phyloP scores from a whole-genome alignment of 2,329 filamentous ascomycete genomes.

The Diaporthe amygdali region DNA sequence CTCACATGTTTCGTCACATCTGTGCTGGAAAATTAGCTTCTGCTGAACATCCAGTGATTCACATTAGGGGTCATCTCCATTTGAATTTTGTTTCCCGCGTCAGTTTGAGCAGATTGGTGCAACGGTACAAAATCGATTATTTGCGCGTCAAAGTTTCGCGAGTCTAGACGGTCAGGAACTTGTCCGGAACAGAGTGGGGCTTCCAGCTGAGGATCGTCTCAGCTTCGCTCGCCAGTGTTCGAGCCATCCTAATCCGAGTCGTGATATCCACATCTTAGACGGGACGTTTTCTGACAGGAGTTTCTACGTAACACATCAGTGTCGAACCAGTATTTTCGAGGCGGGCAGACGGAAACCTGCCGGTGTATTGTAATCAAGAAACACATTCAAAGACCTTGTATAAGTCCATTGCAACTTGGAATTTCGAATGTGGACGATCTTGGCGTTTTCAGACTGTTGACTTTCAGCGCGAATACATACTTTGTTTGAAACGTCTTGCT shows the following conservation, averaged over 20 bases:
- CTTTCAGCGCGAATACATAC: neutral
- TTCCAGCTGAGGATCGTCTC: neutral
- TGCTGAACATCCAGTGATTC: too few species aligned
- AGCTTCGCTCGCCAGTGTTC: neutral
- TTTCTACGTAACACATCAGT: neutral
- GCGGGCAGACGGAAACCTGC: neutral
- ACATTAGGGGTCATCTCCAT: too few species aligned
- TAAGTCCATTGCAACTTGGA: neutral
- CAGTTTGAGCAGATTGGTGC: too few species aligned
- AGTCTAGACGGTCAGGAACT: neutral
- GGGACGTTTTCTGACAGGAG: neutral
- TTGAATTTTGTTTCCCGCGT: too few species aligned
- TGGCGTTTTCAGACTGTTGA: neutral
- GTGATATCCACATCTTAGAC: neutral
- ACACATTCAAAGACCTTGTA: neutral
- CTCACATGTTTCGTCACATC: too few species aligned
- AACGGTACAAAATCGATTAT: neutral
- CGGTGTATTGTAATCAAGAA: neutral
- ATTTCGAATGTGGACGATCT: neutral
- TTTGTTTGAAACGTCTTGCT: neutral
- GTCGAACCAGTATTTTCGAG: neutral
- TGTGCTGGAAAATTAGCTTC: too few species aligned
- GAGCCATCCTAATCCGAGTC: neutral
- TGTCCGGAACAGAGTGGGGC: neutral
- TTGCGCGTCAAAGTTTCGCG: neutral